These are phyloP conservation scores for Lasiosphaeriaceae sp. DNA, from an alignment of 495 filamentous ascomycete species.

Conservation along the genomic window DNA sequence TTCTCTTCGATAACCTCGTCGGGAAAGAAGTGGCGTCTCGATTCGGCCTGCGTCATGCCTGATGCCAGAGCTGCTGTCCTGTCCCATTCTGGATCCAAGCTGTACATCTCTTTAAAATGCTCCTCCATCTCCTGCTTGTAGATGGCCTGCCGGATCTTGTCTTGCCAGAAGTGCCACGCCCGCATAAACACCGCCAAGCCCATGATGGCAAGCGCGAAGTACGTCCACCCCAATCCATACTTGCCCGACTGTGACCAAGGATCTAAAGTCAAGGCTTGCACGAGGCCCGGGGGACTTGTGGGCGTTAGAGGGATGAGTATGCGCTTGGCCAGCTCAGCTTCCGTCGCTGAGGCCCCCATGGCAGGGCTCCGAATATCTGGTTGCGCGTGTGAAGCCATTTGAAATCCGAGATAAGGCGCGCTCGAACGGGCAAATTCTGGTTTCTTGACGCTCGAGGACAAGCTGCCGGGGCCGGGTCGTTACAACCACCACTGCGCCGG, in stretches of 20 bases:
- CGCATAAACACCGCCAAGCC: slow-evolving; percentile 59
- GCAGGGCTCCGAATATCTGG: slow-evolving; percentile 19
- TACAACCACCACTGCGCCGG: neutral
- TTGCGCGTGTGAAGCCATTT: slow-evolving; percentile 27
- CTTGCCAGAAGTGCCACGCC: slow-evolving; percentile 79
- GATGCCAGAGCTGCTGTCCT: slow-evolving; percentile 65
- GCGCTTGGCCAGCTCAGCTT: slow-evolving; percentile 58
- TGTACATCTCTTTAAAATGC: slow-evolving; percentile 51
- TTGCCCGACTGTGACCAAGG: slow-evolving; percentile 78
- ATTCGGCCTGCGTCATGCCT: slow-evolving; percentile 47
- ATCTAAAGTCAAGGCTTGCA: slow-evolving; percentile 71
- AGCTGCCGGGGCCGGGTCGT: no score
- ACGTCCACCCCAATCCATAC: slow-evolving; percentile 84
- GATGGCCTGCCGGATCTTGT: slow-evolving; percentile 80
- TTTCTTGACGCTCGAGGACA: no score
- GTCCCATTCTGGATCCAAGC: slow-evolving; percentile 57
- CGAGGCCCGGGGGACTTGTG: slow-evolving; percentile 64
- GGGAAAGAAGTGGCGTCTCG: slow-evolving; percentile 68
- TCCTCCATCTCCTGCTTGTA: slow-evolving; percentile 68
- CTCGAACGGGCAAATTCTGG: neutral
- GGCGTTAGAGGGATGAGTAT: slow-evolving; percentile 68
- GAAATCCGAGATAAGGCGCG: neutral
- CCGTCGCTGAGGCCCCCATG: slow-evolving; percentile 21
- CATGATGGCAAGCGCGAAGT: slow-evolving; percentile 72
- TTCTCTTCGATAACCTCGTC: slow-evolving; percentile 46